Evolutionary conservation across 176 grass and related monocot genomes (phyloP), one percentile per base, ranked within the genome.

Genomic region (Aegilops bicornis): DNA sequence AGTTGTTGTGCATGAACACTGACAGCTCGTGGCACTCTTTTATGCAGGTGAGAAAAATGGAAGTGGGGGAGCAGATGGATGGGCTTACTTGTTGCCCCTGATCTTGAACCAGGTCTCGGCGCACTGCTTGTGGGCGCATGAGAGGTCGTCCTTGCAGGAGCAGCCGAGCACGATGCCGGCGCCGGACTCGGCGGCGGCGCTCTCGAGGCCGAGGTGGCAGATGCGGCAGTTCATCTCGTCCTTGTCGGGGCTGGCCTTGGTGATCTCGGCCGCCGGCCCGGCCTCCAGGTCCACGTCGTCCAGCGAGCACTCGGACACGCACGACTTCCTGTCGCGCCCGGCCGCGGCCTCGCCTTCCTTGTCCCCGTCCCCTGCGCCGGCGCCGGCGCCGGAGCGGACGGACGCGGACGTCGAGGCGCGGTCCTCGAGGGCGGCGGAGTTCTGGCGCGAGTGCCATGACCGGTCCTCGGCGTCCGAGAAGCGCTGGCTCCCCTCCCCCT

Each of bases 61-160:
- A 80, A 69, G 35, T 48, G 75, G 47, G 68, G 47, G 33, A 78
- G 32, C 32, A 73, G 73, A 56, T 48, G 83, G 73, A 63, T 48
- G 83, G 22, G 63, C 90, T 94, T 91, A 99, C 97, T 91, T 99
- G 94, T 97, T 99, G 83, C 94, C 97, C 85, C 91, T 99, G 89
- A 99, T 99, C 86, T 99, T 99, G 87, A 99, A 99, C 97, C 97
- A 99, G 11, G 97, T 99, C 89, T 99, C 97, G 10, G 97, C 97
- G 42, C 97, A 99, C 86, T 99, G 97, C 72, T 92, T 96, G 75
- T 99, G 97, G 25, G 97, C 92, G 24, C 87, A 81, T 60, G 94
- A 88, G 59, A 99, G 90, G 81, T 99, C 97, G 65, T 91, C 87
- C 85, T 99, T 99, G 89, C 97, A 99, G 60, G 97, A 96, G 83